Evolutionary conservation across 441 rosid species (phyloP).

Genomic region (Adansonia gregorii): DNA sequence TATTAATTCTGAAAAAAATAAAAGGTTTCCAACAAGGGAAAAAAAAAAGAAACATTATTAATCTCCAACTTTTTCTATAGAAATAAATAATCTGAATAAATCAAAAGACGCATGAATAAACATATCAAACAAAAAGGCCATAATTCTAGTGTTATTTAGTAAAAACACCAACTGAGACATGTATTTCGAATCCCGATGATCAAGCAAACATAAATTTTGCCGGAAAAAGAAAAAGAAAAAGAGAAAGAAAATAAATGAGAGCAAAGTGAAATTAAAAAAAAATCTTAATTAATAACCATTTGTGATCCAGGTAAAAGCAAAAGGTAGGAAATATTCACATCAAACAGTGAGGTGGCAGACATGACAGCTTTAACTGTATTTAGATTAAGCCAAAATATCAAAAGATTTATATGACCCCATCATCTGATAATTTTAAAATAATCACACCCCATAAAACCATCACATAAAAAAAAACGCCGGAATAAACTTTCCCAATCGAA

Average conservation of each 20-base stretch:
- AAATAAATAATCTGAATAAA: neutral
- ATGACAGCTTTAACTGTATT: neutral
- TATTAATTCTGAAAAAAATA: neutral
- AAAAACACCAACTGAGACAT: neutral
- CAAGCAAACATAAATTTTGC: neutral
- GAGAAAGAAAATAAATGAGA: no score
- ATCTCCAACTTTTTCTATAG: neutral
- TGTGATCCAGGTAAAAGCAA: neutral
- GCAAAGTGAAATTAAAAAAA: neutral
- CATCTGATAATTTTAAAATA: neutral
- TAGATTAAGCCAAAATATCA: slow-evolving; percentile 7
- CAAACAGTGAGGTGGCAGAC: slow-evolving; percentile 18
- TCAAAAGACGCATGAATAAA: neutral
- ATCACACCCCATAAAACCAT: neutral
- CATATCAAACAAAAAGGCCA: slow-evolving; percentile 18
- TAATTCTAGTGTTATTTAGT: neutral
- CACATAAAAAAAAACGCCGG: neutral
- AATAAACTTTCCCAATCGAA: neutral
- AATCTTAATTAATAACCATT: neutral
- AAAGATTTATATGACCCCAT: slow-evolving; percentile 8
- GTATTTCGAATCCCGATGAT: neutral
- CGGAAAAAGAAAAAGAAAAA: neutral
- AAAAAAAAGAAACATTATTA: neutral
- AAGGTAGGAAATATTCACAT: neutral
- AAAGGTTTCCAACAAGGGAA: neutral